Evolutionary conservation across 116 monocot genomes (phyloP).

Genomic region (Phalaenopsis hybrid): DNA sequence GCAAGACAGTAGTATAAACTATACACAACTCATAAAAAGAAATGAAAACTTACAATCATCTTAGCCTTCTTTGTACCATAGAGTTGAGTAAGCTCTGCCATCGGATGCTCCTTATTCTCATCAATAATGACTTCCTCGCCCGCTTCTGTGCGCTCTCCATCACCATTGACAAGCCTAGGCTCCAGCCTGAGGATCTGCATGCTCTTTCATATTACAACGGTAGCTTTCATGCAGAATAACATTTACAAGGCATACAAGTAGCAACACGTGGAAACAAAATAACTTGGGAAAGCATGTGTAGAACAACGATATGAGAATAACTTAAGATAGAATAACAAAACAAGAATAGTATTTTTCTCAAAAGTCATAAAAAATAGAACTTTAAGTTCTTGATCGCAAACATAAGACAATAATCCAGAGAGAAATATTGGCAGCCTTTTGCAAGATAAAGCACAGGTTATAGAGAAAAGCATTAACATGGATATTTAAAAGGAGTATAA

Average conservation of each 20-base stretch:
- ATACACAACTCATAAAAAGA: neutral
- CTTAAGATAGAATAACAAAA: too few relatives aligned
- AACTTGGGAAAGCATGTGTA: neutral
- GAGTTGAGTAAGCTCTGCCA: constrained; percentile 31
- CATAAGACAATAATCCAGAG: neutral
- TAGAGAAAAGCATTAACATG: neutral
- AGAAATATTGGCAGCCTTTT: neutral
- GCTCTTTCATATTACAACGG: constrained; percentile 3
- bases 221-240: neutral
- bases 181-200: constrained; percentile 71
- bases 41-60: constrained; percentile 13
- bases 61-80: constrained; percentile 62
- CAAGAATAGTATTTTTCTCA: neutral
- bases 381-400: neutral
- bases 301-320: neutral
- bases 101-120: constrained; percentile 16
- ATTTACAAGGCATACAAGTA: neutral
- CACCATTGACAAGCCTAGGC: constrained; percentile 26
- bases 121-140: constrained; percentile 13
- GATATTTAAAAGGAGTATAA: neutral
- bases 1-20: neutral
- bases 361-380: neutral
- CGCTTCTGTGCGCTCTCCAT: constrained; percentile 24
- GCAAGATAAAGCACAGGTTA: neutral
- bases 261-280: neutral